phyloP scores from a whole-genome alignment of 148 eudicot species.

The Rhododendron henanense region DNA sequence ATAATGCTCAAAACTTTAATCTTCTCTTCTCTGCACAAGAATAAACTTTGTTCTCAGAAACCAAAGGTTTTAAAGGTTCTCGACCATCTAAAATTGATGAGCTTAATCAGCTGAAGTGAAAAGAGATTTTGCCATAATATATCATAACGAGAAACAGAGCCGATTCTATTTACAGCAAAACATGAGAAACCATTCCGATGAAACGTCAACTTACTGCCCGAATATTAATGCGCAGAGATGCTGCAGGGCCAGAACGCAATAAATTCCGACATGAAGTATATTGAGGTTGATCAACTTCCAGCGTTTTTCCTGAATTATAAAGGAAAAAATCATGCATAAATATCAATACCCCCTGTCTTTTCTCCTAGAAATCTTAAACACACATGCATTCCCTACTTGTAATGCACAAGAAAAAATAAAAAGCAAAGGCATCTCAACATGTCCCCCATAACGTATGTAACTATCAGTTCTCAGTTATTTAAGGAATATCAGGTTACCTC shows the following conservation, averaged over 20 bases:
- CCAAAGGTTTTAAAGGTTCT: slow-evolving; percentile 3
- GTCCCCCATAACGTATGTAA: background rate
- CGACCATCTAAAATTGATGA: background rate
- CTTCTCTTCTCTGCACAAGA: background rate
- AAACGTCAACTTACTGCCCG: slow-evolving; percentile 76
- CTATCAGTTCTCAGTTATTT: background rate
- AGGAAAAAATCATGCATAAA: background rate
- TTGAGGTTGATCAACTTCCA: slow-evolving; percentile 73
- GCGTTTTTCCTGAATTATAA: slow-evolving; percentile 50
- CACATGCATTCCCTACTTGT: background rate
- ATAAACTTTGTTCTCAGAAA: background rate
- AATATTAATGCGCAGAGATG: slow-evolving; percentile 83
- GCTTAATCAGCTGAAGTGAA: background rate
- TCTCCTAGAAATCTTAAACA: background rate
- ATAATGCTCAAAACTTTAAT: background rate
- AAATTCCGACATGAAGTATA: slow-evolving; percentile 63
- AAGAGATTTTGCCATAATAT: background rate
- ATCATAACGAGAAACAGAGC: background rate
- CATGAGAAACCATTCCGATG: background rate
- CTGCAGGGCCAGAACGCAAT: slow-evolving; percentile 91
- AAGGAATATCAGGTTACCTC: background rate
- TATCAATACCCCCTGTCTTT: background rate
- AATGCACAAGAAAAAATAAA: background rate
- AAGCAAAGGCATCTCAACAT: background rate
- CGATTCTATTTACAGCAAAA: background rate